phyloP scores from a whole-genome alignment of 371 early-diverging fungal genomes.

The Actinomucor elegans region DNA sequence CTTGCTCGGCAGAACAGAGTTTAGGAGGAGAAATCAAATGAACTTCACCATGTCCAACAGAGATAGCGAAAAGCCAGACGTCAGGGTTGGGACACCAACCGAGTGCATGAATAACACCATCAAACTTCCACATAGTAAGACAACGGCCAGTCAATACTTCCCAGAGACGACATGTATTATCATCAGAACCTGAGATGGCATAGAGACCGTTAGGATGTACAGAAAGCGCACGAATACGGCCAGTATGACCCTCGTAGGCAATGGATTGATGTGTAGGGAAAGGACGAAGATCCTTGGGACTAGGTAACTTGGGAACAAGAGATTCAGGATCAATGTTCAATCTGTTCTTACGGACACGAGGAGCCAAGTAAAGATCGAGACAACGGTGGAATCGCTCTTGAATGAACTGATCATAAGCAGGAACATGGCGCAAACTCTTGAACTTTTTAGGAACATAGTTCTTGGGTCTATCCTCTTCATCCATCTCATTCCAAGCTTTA shows the following conservation, averaged over 20 bases:
- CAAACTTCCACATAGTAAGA: conserved; percentile 72
- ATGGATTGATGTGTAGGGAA: conserved; percentile 87
- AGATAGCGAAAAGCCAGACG: conserved; percentile 78
- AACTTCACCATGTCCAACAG: conserved; percentile 58
- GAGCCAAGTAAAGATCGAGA: conserved; percentile 95
- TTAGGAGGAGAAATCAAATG: conserved; percentile 55
- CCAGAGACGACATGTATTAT: conserved; percentile 87
- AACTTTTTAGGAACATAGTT: conserved; percentile 87
- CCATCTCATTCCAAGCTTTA: conserved; percentile 74
- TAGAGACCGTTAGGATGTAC: conserved; percentile 90
- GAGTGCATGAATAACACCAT: conserved; percentile 67
- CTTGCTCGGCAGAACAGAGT: conserved; percentile 49
- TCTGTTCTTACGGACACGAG: conserved; percentile 86
- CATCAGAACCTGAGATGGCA: conserved; percentile 88
- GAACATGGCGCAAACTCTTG: conserved; percentile 78
- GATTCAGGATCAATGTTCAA: conserved; percentile 90
- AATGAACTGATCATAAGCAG: conserved; percentile 83
- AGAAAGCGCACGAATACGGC: conserved; percentile 79
- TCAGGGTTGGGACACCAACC: conserved; percentile 90
- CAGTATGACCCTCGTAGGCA: conserved; percentile 80
- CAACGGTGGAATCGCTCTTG: conserved; percentile 95
- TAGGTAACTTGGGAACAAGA: conserved; percentile 94
- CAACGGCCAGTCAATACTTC: conserved; percentile 91
- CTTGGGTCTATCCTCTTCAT: conserved; percentile 78
- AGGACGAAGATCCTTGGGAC: conserved; percentile 92